A percentile compares a stretch with the other conserved stretches of the same genome.
phyloP scores from a whole-genome alignment of 345 rosid genomes.

The Pseudoturritis turrita region DNA sequence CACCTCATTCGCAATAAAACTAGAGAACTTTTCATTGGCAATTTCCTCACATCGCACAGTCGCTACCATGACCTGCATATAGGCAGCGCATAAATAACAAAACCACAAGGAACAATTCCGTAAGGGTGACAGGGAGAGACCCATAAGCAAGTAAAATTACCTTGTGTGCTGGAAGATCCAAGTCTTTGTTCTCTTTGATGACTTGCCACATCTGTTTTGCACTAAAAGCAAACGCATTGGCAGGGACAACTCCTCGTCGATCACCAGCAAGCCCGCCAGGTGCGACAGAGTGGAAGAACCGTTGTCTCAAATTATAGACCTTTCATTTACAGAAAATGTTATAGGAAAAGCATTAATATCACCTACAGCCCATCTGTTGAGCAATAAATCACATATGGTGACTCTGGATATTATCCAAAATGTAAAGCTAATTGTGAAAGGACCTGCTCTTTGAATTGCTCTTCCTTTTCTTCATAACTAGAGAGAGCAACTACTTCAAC shows the following conservation, averaged over 20 bases:
- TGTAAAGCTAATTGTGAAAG: constrained; percentile 12
- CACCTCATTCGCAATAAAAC: constrained; percentile 71
- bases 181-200: constrained; percentile 95
- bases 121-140: background rate
- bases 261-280: constrained; percentile 99
- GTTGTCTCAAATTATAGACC: constrained; percentile 87
- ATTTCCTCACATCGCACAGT: constrained; percentile 99
- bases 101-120: background rate
- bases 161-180: constrained; percentile 99
- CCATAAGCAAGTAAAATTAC: constrained; percentile 37
- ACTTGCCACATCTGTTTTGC: constrained; percentile 91
- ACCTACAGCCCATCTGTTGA: background rate
- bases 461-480: constrained; percentile 98
- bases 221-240: constrained; percentile 96
- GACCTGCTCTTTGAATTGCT: constrained; percentile 96
- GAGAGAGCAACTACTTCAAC: constrained; percentile 97
- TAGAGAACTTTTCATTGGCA: constrained; percentile 65
- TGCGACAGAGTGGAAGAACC: constrained; percentile 83
- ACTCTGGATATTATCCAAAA: constrained; percentile 9
- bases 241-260: constrained; percentile 95
- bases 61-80: constrained; percentile 93
- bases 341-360: background rate
- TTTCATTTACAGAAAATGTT: constrained; percentile 30
- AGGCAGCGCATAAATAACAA: constrained; percentile 16
- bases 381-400: background rate